phyloP scores from a whole-genome alignment of 257 asterid species.

The Solanum stenotomum region DNA sequence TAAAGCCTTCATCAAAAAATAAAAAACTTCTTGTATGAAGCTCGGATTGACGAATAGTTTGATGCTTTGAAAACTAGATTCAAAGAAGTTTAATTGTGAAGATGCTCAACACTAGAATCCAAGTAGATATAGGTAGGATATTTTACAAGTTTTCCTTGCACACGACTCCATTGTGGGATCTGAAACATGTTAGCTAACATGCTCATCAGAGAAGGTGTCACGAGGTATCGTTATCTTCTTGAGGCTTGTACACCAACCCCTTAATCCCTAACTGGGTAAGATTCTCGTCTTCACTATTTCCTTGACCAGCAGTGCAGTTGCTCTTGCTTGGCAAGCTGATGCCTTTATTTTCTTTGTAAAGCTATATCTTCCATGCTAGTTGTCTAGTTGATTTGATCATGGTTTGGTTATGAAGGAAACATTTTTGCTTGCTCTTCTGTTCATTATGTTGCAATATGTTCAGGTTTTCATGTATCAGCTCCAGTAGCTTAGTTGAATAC shows the following conservation, averaged over 20 bases:
- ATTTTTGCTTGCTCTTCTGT: background rate
- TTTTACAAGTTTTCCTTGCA: background rate
- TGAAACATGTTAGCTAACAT: background rate
- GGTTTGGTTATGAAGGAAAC: background rate
- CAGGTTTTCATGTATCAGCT: constrained; percentile 21
- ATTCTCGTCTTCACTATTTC: background rate
- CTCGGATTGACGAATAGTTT: background rate
- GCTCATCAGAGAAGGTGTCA: background rate
- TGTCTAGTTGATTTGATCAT: background rate
- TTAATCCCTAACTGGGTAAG: background rate
- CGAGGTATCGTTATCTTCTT: background rate
- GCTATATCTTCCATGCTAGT: background rate
- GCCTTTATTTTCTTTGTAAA: background rate
- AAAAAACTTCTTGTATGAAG: background rate
- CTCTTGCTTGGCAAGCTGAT: background rate
- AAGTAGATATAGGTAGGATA: background rate
- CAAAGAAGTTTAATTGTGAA: background rate
- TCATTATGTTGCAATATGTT: constrained; percentile 2
- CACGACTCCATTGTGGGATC: background rate
- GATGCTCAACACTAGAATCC: background rate
- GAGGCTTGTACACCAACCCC: background rate
- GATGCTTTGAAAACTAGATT: background rate
- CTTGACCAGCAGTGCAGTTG: background rate
- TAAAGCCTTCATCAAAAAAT: background rate
- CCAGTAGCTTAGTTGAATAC: constrained; percentile 15